Conservation (phyloP, 2,329 filamentous ascomycete genomes). For the Penicillium polonicum region DNA sequence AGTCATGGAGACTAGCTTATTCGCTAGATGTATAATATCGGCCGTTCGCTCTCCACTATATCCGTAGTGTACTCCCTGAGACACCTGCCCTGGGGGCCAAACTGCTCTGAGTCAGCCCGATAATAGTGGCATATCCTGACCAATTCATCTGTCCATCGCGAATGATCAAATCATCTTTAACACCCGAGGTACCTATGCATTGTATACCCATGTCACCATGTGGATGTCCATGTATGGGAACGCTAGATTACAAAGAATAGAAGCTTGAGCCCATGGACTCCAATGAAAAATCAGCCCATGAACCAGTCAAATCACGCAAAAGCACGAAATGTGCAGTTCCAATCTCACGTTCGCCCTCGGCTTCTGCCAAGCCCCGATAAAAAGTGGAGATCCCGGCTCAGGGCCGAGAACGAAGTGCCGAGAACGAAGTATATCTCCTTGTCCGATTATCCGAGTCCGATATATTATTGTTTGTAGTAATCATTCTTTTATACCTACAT, state of each 20-base stretch:
- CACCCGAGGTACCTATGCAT: neutral
- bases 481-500: neutral
- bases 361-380: neutral
- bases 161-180: no score
- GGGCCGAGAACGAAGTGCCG: neutral
- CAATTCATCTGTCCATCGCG: neutral
- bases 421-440: no score
- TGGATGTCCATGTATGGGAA: neutral
- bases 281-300: neutral
- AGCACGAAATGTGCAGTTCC: neutral
- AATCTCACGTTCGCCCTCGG: neutral
- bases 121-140: neutral
- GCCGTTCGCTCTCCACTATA: neutral
- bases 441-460: no score
- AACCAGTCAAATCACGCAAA: neutral
- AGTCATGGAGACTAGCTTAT: neutral
- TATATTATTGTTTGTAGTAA: no score
- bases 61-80: neutral
- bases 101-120: neutral
- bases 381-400: neutral
- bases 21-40: neutral
- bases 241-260: neutral
- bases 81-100: neutral
- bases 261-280: no score
- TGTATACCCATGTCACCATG: neutral